These are phyloP conservation scores for Pterulicium gracile DNA, from an alignment of 1,284 basidiomycete species.

Conservation along the genomic window DNA sequence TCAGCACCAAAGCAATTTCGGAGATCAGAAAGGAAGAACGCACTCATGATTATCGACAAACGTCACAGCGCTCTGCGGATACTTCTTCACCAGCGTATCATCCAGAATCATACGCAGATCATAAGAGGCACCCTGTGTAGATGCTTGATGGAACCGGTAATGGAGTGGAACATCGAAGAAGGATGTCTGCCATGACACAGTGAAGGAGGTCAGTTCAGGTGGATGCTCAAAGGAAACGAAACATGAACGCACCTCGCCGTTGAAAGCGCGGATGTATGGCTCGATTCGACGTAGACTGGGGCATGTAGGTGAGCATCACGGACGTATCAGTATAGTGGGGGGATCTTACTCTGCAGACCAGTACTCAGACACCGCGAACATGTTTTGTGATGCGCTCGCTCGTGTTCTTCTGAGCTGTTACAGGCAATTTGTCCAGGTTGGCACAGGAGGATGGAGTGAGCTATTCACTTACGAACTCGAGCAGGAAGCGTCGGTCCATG, in stretches of 20 bases:
- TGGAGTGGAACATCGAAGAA: constrained; percentile 79
- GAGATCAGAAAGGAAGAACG: constrained; percentile 17
- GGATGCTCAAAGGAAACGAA: constrained; percentile 1
- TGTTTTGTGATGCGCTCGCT: constrained; percentile 13
- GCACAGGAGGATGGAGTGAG: background rate
- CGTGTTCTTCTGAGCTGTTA: background rate
- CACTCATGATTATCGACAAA: constrained; percentile 83
- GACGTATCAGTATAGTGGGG: no score
- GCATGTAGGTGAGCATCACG: no score
- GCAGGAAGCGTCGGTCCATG: constrained; percentile 55
- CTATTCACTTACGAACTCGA: constrained; percentile 44
- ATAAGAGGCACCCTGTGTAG: constrained; percentile 43
- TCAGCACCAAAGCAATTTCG: no score
- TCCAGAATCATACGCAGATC: constrained; percentile 58
- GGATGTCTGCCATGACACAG: constrained; percentile 56
- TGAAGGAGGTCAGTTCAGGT: no score
- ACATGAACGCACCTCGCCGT: constrained; percentile 39
- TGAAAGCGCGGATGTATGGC: constrained; percentile 47
- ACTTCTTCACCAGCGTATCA: constrained; percentile 41
- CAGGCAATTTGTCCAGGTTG: background rate
- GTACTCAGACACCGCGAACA: constrained; percentile 64
- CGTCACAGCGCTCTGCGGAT: constrained; percentile 65
- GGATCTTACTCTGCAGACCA: constrained; percentile 67
- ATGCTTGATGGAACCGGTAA: constrained; percentile 58
- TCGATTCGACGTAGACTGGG: constrained; percentile 38